phyloP scores from a whole-genome alignment of 2,329 filamentous ascomycete species.

The Xylariales sp. region DNA sequence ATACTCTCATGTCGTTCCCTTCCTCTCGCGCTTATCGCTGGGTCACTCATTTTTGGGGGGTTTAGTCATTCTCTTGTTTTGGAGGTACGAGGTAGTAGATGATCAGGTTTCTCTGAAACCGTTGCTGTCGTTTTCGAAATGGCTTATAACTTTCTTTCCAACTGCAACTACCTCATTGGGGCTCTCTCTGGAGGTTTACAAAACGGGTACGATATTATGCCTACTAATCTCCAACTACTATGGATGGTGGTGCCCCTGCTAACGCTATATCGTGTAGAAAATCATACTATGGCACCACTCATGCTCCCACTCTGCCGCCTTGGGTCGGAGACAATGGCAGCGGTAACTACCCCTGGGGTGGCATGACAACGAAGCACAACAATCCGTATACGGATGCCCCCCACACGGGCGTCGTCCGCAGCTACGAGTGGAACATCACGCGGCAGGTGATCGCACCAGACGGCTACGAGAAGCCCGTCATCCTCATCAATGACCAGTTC shows the following conservation, averaged over 20 bases:
- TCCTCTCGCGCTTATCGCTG: too few relatives aligned
- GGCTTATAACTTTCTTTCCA: too few relatives aligned
- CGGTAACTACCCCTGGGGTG: conserved; percentile 42
- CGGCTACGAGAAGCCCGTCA: conserved; percentile 40
- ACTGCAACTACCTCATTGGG: too few relatives aligned
- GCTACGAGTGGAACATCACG: conserved; percentile 50
- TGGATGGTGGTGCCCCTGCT: not conserved
- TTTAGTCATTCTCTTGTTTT: too few relatives aligned
- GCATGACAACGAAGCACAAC: conserved; percentile 31
- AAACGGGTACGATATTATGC: conserved; percentile 18
- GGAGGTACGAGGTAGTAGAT: too few relatives aligned
- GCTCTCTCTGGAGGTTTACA: too few relatives aligned
- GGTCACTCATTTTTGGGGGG: too few relatives aligned
- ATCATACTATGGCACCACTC: conserved; percentile 28
- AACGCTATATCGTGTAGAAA: conserved; percentile 9
- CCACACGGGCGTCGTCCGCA: conserved; percentile 49
- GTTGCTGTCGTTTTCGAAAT: too few relatives aligned
- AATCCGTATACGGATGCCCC: conserved; percentile 48
- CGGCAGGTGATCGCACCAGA: conserved; percentile 49
- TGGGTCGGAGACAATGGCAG: conserved; percentile 16
- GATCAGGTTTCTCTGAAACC: too few relatives aligned
- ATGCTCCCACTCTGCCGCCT: conserved; percentile 22
- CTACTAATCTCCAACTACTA: not conserved
- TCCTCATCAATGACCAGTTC: conserved; percentile 46
- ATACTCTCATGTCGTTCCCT: too few relatives aligned